Evolutionary conservation across 2,329 filamentous ascomycete species (phyloP).

Genomic region (Talaromyces sp.): DNA sequence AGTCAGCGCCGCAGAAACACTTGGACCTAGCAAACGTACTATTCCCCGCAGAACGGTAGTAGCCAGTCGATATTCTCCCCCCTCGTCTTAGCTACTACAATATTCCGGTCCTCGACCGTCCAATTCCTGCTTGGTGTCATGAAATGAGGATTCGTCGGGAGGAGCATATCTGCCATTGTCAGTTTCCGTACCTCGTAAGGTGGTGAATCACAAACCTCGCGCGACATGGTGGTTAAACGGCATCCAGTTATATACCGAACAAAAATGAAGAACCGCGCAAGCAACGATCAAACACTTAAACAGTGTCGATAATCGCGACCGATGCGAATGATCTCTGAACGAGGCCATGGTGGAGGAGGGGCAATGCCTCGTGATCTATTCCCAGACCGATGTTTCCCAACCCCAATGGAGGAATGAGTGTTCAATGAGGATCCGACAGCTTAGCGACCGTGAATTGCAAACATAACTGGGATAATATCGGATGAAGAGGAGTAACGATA

Average conservation of each 20-base stretch:
- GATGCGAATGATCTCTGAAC: conserved; percentile 12
- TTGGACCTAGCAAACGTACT: not conserved
- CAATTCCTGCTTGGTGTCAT: conserved; percentile 6
- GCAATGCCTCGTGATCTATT: not conserved
- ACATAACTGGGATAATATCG: not conserved
- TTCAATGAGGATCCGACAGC: not conserved
- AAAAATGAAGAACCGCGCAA: conserved; percentile 13
- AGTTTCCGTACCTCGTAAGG: not conserved
- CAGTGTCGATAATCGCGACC: conserved; percentile 14
- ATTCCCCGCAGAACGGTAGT: conserved; percentile 15
- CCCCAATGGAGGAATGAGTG: not conserved
- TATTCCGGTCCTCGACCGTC: conserved; percentile 11
- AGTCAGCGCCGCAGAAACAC: not conserved
- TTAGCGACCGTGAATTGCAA: not conserved
- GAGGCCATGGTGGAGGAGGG: conserved; percentile 9
- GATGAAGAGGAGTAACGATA: not conserved
- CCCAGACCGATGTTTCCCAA: not conserved
- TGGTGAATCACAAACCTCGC: not conserved
- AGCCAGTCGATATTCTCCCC: conserved; percentile 15
- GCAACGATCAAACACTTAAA: conserved; percentile 12
- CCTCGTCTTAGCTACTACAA: conserved; percentile 15
- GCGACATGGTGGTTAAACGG: conserved; percentile 3
- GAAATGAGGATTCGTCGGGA: conserved; percentile 7
- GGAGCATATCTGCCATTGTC: not conserved
- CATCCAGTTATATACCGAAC: conserved; percentile 15